Evolutionary conservation across 2,329 filamentous ascomycete genomes (phyloP), one percentile per base, ranked within the genome.

Genomic region (Teratosphaeriaceae sp.): DNA sequence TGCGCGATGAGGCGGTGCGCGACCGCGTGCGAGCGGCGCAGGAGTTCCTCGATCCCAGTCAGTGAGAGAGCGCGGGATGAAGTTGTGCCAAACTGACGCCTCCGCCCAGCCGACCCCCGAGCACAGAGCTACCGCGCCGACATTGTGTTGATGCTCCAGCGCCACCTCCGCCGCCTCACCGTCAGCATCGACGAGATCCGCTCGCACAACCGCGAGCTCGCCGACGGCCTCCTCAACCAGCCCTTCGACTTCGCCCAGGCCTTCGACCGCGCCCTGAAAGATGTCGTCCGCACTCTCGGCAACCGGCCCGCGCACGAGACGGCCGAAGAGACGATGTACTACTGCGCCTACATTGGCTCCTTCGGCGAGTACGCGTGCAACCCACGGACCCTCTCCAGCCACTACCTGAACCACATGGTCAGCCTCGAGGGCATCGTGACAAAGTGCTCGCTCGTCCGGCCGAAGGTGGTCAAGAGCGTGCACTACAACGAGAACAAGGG

Each of bases 381-480:
- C 60, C 92, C 92, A 30, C 80, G 92, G 54, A 97, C 92, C 0
- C 71, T 98, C 22, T 87, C 87, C 39, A 96, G 90, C 2, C 76
- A 80, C 30, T 86, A 94, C 58, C 77, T 98, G 44, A 98, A 98
- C 66, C 83, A 86, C 60, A 96, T 98, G 89, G 86, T 98, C 12
- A 95, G 89, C 3, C 76, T 98, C 40, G 92, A 98, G 67, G 92
- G 92, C 36, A 98, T 98, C 57, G 92, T 98, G 31, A 98, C 92
- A 26, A 85, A 92, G 65, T 94, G 88, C 68, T 96, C 89, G 19
- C 75, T 98, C 16, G 94, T 98, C 50, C 79, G 94, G 44, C 92
- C 92, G 9, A 98, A 98, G 68, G 81, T 98, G n/a, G 83, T 97
- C 49, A 94, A 94, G 70, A 97, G 92, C 67, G 89, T 98, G 41